These are phyloP conservation scores for Hericium alpestre DNA, from an alignment of 768 basidiomycete genomes.

Conservation along the genomic window DNA sequence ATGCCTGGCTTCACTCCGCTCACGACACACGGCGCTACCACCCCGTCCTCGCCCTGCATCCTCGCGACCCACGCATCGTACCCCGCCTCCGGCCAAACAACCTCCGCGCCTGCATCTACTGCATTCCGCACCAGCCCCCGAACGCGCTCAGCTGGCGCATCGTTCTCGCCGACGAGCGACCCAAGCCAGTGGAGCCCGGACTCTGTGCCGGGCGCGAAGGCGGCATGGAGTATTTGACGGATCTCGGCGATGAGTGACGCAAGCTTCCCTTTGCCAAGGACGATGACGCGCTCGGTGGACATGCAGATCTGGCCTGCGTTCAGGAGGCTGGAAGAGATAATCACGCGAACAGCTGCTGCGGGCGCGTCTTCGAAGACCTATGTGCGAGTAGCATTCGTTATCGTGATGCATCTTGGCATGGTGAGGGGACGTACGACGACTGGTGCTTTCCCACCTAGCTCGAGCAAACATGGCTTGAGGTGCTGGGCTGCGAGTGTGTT, in stretches of 20 bases:
- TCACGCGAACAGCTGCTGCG: constrained; percentile 39
- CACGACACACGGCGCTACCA: constrained; percentile 42
- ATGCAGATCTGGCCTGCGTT: constrained; percentile 49
- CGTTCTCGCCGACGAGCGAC: background rate
- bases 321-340: constrained; percentile 33
- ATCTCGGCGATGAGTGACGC: constrained; percentile 27
- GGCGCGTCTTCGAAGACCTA: constrained; percentile 46
- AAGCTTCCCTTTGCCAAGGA: constrained; percentile 28
- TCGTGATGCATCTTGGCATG: background rate
- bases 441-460: constrained; percentile 47
- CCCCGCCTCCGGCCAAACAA: background rate
- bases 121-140: background rate
- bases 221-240: constrained; percentile 20
- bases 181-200: constrained; percentile 24
- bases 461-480: constrained; percentile 45
- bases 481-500: constrained; percentile 45
- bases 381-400: background rate
- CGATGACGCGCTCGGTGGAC: constrained; percentile 49
- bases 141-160: background rate
- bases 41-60: constrained; percentile 24
- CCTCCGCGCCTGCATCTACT: background rate
- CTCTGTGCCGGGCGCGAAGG: constrained; percentile 31
- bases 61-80: constrained; percentile 32
- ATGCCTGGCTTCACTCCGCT: constrained; percentile 36
- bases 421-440: constrained; percentile 29